A percentile compares a stretch with the other conserved stretches of the same genome.
Conservation (phyloP, 768 basidiomycete genomes). For the Tylopilus rubrobrunneus region DNA sequence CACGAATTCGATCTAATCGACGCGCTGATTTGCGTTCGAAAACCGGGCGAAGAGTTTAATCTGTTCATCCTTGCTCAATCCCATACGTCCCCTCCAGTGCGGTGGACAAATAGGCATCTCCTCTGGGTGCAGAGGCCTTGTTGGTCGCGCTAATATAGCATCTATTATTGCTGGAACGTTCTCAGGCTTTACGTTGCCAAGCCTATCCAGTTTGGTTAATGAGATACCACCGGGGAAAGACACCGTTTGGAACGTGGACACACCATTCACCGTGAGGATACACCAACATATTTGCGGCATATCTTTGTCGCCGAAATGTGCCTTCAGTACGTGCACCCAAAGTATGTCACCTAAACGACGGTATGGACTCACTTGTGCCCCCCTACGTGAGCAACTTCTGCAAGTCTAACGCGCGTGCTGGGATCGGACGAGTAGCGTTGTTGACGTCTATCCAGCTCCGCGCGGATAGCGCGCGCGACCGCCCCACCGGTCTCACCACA, state of each 20-base stretch:
- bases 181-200: conserved; percentile 55
- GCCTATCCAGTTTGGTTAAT: conserved; percentile 38
- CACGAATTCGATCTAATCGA: neutral
- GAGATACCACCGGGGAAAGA: neutral
- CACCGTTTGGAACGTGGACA: conserved; percentile 14
- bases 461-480: conserved; percentile 50
- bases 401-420: conserved; percentile 42
- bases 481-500: conserved; percentile 64
- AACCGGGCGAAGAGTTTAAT: conserved; percentile 30
- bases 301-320: conserved; percentile 35
- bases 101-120: conserved; percentile 39
- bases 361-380: conserved; percentile 66
- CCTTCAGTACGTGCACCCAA: conserved; percentile 1
- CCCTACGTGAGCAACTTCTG: conserved; percentile 75
- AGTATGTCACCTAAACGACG: neutral
- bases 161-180: conserved; percentile 56
- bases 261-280: conserved; percentile 76
- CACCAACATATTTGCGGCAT: conserved; percentile 65
- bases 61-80: conserved; percentile 57
- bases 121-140: conserved; percentile 24
- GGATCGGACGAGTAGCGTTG: conserved; percentile 24
- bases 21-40: neutral
- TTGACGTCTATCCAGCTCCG: conserved; percentile 45
- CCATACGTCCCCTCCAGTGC: conserved; percentile 75
- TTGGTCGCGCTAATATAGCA: conserved; percentile 33